Conservation (phyloP, 2,329 filamentous ascomycete species). For the Hymenoscyphus repandus region DNA sequence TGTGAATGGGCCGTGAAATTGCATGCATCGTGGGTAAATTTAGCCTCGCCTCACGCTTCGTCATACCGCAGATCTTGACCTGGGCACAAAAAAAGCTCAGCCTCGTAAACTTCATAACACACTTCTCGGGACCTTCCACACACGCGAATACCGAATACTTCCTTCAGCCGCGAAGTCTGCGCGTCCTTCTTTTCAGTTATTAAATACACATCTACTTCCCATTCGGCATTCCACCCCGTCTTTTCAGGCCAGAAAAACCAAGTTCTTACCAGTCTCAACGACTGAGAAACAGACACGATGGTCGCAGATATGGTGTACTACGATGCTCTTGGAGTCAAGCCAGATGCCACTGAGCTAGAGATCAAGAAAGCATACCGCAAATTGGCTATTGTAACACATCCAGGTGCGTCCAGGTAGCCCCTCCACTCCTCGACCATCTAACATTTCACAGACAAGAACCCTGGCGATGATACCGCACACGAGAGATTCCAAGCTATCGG, state of each 20-base stretch:
- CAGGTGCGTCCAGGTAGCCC: slow-evolving; percentile 21
- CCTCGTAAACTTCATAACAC: slow-evolving; percentile 5
- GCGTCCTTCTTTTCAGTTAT: neutral
- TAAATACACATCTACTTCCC: neutral
- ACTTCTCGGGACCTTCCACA: neutral
- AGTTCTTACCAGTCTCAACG: neutral
- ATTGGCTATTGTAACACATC: slow-evolving; percentile 84
- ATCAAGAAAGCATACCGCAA: slow-evolving; percentile 98
- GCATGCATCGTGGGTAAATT: too few species aligned
- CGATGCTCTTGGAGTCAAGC: slow-evolving; percentile 77
- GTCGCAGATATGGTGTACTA: slow-evolving; percentile 33
- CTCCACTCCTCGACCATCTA: neutral
- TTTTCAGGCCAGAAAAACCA: slow-evolving; percentile 3
- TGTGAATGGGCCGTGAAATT: too few species aligned
- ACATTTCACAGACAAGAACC: slow-evolving; percentile 76
- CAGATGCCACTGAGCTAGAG: slow-evolving; percentile 81
- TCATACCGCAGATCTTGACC: slow-evolving; percentile 11
- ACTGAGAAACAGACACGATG: slow-evolving; percentile 16
- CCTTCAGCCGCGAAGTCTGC: neutral
- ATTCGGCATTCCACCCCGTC: neutral
- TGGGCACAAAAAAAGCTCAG: slow-evolving; percentile 8
- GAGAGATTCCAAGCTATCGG: slow-evolving; percentile 88
- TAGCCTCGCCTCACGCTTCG: slow-evolving; percentile 16
- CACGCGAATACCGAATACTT: neutral
- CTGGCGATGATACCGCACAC: slow-evolving; percentile 88